phyloP scores from a whole-genome alignment of 768 basidiomycete genomes.

The Lentinula sp. region DNA sequence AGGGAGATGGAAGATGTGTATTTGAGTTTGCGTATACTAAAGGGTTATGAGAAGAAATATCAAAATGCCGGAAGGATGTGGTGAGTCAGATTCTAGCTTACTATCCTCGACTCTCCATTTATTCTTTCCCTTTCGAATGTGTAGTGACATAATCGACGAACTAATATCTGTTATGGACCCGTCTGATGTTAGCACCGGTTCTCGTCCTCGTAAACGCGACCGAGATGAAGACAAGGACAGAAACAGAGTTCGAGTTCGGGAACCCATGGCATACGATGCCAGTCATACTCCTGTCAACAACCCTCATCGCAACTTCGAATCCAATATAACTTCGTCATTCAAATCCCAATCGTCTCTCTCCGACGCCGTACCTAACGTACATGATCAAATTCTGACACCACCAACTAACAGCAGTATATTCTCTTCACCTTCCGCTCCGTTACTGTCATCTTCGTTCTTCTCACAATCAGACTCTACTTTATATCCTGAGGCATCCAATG shows the following conservation, averaged over 20 bases:
- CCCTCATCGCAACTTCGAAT: neutral
- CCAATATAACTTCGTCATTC: neutral
- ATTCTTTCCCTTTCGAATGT: neutral
- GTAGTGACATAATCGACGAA: neutral
- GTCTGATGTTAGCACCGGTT: neutral
- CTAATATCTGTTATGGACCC: neutral
- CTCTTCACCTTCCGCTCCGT: neutral
- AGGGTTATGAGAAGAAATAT: conserved; percentile 4
- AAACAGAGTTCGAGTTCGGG: too few relatives aligned
- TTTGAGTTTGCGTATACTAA: conserved; percentile 23
- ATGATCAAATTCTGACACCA: neutral
- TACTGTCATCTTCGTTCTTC: neutral
- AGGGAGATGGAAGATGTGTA: conserved; percentile 49
- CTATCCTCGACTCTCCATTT: neutral
- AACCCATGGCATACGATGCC: neutral
- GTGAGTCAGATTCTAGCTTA: conserved; percentile 20
- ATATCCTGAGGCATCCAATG: neutral
- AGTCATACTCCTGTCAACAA: neutral
- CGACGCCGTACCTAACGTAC: neutral
- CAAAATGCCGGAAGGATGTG: conserved; percentile 41
- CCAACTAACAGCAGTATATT: neutral
- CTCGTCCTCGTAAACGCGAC: neutral
- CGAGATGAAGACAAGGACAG: neutral
- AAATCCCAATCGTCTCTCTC: neutral
- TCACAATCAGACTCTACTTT: neutral